Base-by-base conservation (phyloP, 2,329 filamentous ascomycete species). In the Fusarium tanahbumbuense region DNA sequence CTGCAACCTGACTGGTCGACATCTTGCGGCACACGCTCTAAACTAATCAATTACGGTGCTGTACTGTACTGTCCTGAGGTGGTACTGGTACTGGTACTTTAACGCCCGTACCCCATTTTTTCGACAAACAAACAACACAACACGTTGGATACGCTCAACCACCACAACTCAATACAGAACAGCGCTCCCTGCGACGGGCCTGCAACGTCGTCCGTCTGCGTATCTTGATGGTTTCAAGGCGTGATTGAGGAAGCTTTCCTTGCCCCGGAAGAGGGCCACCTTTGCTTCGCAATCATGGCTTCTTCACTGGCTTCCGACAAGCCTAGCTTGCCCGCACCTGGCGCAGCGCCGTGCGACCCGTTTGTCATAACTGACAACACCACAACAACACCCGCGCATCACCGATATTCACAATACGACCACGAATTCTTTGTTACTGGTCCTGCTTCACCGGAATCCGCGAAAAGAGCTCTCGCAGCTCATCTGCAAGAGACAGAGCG, bases 401-500 rank as follows among this genome's bases (percentile, higher is more conserved):
- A 94, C 71, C 91, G 94, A 71, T 96, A 93, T 80, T 94, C 93
- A 58, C 88, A 89, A 69, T 97, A 97, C 78, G 93, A 97, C 79
- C 88, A 89, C 50, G 90, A 95, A 54, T 83, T 93, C 28, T 94
- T 97, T 78, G 91, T 91, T 40, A 84, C 95, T 23, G 92, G 92
- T 71, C 88, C 93, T n/a, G 84, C 82, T 57, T 83, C 92, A 28
- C 93, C 95, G 12, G 89, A 90, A 58, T 94, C 98, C 77, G 93
- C 94, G 42, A 97, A 93, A 81, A 91, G 92, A 71, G 94, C 94
- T 46, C 85, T 99, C 46, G 92, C 97, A 80, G 93, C 94, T 54
- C 96, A 98, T 81, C 86, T 99, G 49, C 90, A 92, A 68, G 96
- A 99, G 80, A 98, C 95, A 2, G 93, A 97, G 76, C 91, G 94